Percentiles rank a stretch among this genome's conserved stretches.
Conservation (phyloP, 192 early-diverging fungal genomes). For the Entomortierella beljakovae region DNA sequence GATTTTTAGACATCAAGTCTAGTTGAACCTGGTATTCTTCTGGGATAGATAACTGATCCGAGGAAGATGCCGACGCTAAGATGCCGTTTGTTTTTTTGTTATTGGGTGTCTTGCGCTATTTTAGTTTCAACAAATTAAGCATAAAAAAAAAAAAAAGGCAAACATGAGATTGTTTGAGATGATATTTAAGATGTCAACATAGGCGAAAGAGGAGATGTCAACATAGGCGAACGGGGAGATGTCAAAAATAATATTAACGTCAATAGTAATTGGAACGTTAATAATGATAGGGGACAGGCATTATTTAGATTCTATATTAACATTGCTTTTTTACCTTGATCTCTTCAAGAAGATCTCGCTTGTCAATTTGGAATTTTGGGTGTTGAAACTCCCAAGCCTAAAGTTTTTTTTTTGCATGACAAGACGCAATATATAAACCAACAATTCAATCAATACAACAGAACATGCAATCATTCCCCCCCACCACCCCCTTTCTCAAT, state of each 20-base stretch:
- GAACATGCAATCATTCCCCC: not conserved
- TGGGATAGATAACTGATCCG: conserved; percentile 1
- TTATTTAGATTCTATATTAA: too few species aligned
- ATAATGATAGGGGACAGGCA: too few species aligned
- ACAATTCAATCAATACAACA: not conserved
- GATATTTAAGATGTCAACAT: too few species aligned
- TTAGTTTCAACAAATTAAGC: not conserved
- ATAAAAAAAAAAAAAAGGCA: not conserved
- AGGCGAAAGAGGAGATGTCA: too few species aligned
- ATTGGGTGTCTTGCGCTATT: conserved; percentile 51
- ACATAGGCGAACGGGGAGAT: too few species aligned
- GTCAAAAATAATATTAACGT: too few species aligned
- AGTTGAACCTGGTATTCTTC: conserved; percentile 39
- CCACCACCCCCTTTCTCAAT: too few species aligned
- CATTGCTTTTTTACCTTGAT: conserved; percentile 53
- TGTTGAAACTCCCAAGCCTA: conserved; percentile 76
- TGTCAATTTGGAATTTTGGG: conserved; percentile 70
- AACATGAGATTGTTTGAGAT: not conserved
- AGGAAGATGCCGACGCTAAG: conserved; percentile 3
- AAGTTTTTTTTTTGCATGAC: not conserved
- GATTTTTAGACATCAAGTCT: conserved; percentile 24
- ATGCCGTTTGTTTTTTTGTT: conserved; percentile 18
- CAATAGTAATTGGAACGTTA: too few species aligned
- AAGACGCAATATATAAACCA: not conserved
- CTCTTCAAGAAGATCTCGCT: conserved; percentile 62